Base-by-base conservation (phyloP, 768 basidiomycete genomes). In the Lactarius deliciosus region DNA sequence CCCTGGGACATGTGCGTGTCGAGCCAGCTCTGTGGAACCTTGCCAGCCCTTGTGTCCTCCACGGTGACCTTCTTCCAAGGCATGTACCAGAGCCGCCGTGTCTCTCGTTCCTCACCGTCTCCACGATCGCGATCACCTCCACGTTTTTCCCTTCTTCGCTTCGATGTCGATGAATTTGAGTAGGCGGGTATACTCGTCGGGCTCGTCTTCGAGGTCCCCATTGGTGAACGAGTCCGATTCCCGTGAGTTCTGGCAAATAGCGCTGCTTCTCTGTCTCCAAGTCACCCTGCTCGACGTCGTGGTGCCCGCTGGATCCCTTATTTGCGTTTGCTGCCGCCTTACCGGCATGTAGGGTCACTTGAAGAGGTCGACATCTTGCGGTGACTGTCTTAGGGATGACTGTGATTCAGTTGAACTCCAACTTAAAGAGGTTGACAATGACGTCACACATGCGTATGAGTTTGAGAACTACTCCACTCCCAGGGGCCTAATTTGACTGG, bases 61-160 rank as follows among this genome's bases (percentile, higher is more conserved):
- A 74, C 71, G 54, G 73, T 73, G 53, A 75, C 72, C 64, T 72
- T 80, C 70, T 79, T 81, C 81, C 81, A 82, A 16, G 81, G 81
- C 30, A 76, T 74, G 68, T 82, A 82, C 82, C 82, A 82, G 1
- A 78, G 68, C 20, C 82, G 73, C 47, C 64, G 70, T 43, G 70
- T 71, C 69, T 76, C 69, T 38, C 60, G 67, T 41, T 69, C 68
- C 3, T 68, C 72, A 8, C 2, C 45, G 2, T 15, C 63, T 10
- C 25, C 61, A n/a, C 15, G 61, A 34, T 43, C 62, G 0, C 56
- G 45, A 28, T 63, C 68, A 8, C 54, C 25, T n/a, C 16, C 32
- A 30, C 40, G 56, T 32, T 64, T 64, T 50, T 65, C 70, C 70
- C 57, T 68, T 69, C 61, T 61, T 66, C 30, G 57, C 32, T 53